phyloP scores from a whole-genome alignment of 2,329 filamentous ascomycete species.

The Fonsecaea nubica region DNA sequence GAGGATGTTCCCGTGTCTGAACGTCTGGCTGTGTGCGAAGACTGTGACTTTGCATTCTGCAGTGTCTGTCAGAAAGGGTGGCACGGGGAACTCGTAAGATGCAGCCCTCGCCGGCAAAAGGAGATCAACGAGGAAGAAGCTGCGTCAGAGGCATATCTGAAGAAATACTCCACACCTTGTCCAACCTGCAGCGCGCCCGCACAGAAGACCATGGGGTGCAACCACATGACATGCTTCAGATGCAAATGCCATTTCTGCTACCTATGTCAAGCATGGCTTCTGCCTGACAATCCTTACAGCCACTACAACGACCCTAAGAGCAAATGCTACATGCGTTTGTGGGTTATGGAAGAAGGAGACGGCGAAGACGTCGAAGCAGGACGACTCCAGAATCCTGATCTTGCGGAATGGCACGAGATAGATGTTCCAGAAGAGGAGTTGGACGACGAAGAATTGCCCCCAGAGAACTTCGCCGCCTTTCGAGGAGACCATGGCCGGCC shows the following conservation, averaged over 20 bases:
- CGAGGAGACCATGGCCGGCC: constrained; percentile 6
- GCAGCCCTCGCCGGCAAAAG: constrained; percentile 67
- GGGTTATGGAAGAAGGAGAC: constrained; percentile 87
- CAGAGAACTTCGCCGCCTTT: constrained; percentile 24
- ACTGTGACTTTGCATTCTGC: constrained; percentile 91
- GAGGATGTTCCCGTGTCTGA: constrained; percentile 62
- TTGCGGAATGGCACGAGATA: constrained; percentile 47
- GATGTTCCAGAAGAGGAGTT: constrained; percentile 33
- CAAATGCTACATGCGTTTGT: constrained; percentile 81
- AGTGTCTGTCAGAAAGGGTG: constrained; percentile 76
- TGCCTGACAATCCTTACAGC: constrained; percentile 78
- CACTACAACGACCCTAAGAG: constrained; percentile 80
- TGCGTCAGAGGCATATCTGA: constrained; percentile 83
- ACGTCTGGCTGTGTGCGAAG: constrained; percentile 81
- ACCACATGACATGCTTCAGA: constrained; percentile 93
- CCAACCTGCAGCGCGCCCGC: constrained; percentile 84
- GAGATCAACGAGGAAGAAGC: constrained; percentile 85
- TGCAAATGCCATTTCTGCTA: constrained; percentile 96
- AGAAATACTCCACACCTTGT: constrained; percentile 81
- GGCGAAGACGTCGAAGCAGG: constrained; percentile 49
- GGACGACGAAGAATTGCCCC: constrained; percentile 38
- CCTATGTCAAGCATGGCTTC: constrained; percentile 85
- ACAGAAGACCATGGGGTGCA: constrained; percentile 93
- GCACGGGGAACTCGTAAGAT: constrained; percentile 84
- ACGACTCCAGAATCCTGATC: constrained; percentile 35